phyloP scores from a whole-genome alignment of 2,329 filamentous ascomycete species.

The Aureobasidium namibiae region DNA sequence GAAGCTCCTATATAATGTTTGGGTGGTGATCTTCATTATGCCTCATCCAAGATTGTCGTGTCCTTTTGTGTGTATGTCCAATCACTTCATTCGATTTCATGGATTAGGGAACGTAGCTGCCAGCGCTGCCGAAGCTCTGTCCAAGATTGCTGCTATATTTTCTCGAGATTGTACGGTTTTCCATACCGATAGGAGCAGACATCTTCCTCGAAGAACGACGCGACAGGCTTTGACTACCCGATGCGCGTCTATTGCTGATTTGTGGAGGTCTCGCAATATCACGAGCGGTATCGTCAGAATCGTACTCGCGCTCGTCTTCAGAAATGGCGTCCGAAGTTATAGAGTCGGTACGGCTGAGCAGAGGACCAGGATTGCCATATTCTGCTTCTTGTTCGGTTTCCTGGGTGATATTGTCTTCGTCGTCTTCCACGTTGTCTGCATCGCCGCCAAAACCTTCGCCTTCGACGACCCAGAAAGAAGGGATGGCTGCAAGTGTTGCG shows the following conservation, averaged over 20 bases:
- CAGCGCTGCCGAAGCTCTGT: conserved; percentile 26
- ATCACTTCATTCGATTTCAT: not conserved
- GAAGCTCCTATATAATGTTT: not conserved
- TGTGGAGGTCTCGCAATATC: not conserved
- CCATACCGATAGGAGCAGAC: conserved; percentile 40
- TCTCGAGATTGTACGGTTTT: conserved; percentile 32
- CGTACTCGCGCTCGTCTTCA: conserved; percentile 18
- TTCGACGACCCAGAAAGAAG: conserved; percentile 66
- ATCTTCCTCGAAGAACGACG: conserved; percentile 30
- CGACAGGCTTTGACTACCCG: conserved; percentile 14
- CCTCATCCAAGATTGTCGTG: no score
- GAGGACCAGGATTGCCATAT: conserved; percentile 29
- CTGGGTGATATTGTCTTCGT: conserved; percentile 26
- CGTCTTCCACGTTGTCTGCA: conserved; percentile 25
- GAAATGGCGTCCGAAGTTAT: conserved; percentile 21
- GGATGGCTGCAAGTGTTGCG: conserved; percentile 57
- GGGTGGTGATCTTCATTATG: not conserved
- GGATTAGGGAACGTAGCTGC: conserved; percentile 17
- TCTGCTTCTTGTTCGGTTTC: conserved; percentile 24
- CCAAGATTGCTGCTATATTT: conserved; percentile 39
- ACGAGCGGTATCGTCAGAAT: conserved; percentile 12
- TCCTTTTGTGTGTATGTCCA: no score
- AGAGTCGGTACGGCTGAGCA: conserved; percentile 28
- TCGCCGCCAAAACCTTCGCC: conserved; percentile 56
- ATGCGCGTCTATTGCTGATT: conserved; percentile 5